phyloP scores from a whole-genome alignment of 2,329 filamentous ascomycete species.

The Cylindrodendrum hubeiense region DNA sequence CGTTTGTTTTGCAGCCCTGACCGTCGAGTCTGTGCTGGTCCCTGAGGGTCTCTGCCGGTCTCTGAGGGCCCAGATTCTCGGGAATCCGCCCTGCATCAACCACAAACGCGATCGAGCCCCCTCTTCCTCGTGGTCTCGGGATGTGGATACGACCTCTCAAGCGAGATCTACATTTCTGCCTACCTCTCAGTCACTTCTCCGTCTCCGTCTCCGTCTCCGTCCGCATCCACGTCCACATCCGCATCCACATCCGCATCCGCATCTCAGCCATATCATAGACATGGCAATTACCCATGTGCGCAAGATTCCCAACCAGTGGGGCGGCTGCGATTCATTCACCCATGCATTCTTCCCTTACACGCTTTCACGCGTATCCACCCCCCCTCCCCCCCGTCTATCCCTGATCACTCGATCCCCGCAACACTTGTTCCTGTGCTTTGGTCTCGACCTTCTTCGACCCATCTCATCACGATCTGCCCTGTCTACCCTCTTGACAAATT shows the following conservation, averaged over 20 bases:
- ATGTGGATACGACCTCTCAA: slow-evolving; percentile 1
- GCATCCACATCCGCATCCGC: too few species aligned
- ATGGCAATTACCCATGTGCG: neutral
- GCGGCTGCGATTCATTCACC: neutral
- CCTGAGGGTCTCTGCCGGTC: slow-evolving; percentile 13
- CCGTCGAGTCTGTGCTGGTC: neutral
- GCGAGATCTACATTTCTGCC: neutral
- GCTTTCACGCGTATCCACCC: neutral
- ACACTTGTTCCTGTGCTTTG: neutral
- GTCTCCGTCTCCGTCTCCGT: slow-evolving; percentile 7
- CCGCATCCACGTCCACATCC: too few species aligned
- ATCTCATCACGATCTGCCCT: neutral
- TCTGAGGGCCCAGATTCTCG: slow-evolving; percentile 26
- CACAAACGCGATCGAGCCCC: slow-evolving; percentile 1
- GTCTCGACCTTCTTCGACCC: slow-evolving; percentile 10
- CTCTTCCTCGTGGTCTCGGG: neutral
- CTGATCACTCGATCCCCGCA: neutral
- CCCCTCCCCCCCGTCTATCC: neutral
- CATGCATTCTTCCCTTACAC: neutral
- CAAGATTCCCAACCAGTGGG: neutral
- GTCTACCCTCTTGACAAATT: neutral
- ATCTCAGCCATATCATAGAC: neutral
- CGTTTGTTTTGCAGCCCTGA: slow-evolving; percentile 14
- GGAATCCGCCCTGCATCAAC: slow-evolving; percentile 22
- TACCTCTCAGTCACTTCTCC: neutral